Percentiles rank a stretch among this genome's conserved stretches.
phyloP scores from a whole-genome alignment of 306 rosid genomes.

The Quercus variabilis region DNA sequence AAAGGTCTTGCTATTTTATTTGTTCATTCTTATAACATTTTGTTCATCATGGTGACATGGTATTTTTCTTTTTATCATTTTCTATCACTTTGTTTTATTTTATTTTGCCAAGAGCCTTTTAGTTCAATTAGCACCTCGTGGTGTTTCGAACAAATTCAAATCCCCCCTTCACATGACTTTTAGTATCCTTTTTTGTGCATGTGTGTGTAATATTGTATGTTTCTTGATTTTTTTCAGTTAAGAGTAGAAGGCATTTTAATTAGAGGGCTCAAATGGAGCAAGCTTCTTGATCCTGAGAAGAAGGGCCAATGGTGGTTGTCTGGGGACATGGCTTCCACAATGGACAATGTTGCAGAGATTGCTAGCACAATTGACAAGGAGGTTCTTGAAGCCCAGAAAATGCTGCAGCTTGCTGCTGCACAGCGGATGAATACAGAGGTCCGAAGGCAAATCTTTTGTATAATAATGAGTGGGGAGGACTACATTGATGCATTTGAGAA shows the following conservation, averaged over 20 bases:
- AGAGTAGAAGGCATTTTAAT: slow-evolving; percentile 56
- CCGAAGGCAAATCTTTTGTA: slow-evolving; percentile 87
- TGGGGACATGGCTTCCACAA: slow-evolving; percentile 48
- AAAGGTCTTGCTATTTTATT: slow-evolving; percentile 49
- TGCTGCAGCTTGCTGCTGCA: slow-evolving; percentile 85
- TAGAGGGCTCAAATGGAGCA: slow-evolving; percentile 84
- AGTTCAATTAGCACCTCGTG: too few relatives aligned
- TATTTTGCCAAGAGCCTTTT: too few relatives aligned
- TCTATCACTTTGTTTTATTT: not conserved
- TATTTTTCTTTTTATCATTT: not conserved
- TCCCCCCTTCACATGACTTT: not conserved
- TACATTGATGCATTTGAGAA: slow-evolving; percentile 90
- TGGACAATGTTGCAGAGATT: slow-evolving; percentile 56
- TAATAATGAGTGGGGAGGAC: slow-evolving; percentile 92
- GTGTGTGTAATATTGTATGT: not conserved
- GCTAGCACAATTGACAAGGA: slow-evolving; percentile 81
- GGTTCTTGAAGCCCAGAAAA: slow-evolving; percentile 70
- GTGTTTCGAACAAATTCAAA: too few relatives aligned
- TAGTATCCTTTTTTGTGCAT: not conserved
- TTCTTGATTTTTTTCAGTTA: slow-evolving; percentile 50
- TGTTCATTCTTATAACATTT: not conserved
- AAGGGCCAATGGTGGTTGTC: slow-evolving; percentile 96
- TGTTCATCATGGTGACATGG: not conserved
- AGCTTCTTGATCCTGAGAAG: slow-evolving; percentile 77
- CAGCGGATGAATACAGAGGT: slow-evolving; percentile 95